Conservation (phyloP, 306 rosid species). For the Vigna unguiculata region DNA sequence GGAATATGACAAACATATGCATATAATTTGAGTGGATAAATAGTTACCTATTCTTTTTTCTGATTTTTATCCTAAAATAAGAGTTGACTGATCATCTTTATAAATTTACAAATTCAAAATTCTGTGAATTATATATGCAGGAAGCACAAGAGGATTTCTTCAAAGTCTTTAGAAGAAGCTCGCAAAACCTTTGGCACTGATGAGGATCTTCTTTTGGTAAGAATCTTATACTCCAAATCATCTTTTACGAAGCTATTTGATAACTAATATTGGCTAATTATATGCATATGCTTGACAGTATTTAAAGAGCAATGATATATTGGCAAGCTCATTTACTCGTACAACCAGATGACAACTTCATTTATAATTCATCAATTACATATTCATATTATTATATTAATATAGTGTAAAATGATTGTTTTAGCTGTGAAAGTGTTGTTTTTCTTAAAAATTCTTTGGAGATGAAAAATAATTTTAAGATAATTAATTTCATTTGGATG, state of each 20-base stretch:
- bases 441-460: neutral
- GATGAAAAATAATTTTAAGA: too few relatives aligned
- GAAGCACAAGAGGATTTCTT: constrained; percentile 75
- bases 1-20: constrained; percentile 25
- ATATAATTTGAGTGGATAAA: constrained; percentile 26
- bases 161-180: constrained; percentile 82
- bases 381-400: too few relatives aligned
- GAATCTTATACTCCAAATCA: constrained; percentile 31
- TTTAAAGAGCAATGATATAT: too few relatives aligned
- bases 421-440: too few relatives aligned
- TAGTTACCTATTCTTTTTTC: constrained; percentile 16
- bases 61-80: constrained; percentile 23
- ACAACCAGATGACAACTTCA: too few relatives aligned
- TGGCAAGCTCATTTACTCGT: too few relatives aligned
- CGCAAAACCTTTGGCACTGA: constrained; percentile 96
- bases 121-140: constrained; percentile 55
- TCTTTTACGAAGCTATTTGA: constrained; percentile 7
- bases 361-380: too few relatives aligned
- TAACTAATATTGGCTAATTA: too few relatives aligned
- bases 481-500: too few relatives aligned
- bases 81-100: constrained; percentile 20
- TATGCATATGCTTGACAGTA: too few relatives aligned
- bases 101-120: constrained; percentile 25
- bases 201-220: constrained; percentile 96
- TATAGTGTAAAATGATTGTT: too few relatives aligned